Conservation (phyloP, 768 basidiomycete species). For the Sistotremastrum suecicum region DNA sequence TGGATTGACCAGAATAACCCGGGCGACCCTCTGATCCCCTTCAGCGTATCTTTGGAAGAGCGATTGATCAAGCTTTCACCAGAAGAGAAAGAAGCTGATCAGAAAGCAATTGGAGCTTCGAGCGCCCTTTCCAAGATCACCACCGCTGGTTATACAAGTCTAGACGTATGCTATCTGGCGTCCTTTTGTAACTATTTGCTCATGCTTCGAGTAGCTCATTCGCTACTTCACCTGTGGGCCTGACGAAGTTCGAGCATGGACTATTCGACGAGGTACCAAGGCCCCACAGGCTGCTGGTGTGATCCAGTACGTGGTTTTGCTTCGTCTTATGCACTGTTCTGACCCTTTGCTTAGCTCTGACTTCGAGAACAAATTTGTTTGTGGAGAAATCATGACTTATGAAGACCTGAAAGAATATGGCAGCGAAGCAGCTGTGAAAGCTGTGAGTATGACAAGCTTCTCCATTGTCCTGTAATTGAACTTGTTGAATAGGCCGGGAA, state of each 20-base stretch:
- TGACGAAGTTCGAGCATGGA: constrained; percentile 96
- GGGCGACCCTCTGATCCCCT: constrained; percentile 91
- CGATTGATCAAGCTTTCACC: constrained; percentile 49
- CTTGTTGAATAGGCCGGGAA: constrained; percentile 45
- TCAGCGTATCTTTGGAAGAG: constrained; percentile 93
- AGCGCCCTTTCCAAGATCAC: constrained; percentile 88
- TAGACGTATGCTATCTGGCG: constrained; percentile 41
- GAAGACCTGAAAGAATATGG: constrained; percentile 86
- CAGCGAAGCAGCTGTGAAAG: constrained; percentile 83
- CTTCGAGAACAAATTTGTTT: constrained; percentile 96
- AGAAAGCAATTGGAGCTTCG: constrained; percentile 57
- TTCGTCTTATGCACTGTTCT: not conserved
- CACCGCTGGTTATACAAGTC: constrained; percentile 77
- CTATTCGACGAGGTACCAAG: constrained; percentile 84
- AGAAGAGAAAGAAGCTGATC: constrained; percentile 67
- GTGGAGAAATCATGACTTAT: constrained; percentile 92
- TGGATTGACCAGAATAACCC: constrained; percentile 98
- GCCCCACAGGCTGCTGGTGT: constrained; percentile 97
- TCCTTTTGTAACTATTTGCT: not conserved
- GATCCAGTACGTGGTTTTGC: constrained; percentile 58
- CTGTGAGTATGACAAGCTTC: constrained; percentile 23
- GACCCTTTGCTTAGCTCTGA: constrained; percentile 45
- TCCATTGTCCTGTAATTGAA: not conserved
- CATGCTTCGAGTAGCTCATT: constrained; percentile 43
- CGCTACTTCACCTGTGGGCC: constrained; percentile 97